These are phyloP conservation scores for Hypoxylon sp. DNA, from an alignment of 2,329 filamentous ascomycete species.

Conservation along the genomic window DNA sequence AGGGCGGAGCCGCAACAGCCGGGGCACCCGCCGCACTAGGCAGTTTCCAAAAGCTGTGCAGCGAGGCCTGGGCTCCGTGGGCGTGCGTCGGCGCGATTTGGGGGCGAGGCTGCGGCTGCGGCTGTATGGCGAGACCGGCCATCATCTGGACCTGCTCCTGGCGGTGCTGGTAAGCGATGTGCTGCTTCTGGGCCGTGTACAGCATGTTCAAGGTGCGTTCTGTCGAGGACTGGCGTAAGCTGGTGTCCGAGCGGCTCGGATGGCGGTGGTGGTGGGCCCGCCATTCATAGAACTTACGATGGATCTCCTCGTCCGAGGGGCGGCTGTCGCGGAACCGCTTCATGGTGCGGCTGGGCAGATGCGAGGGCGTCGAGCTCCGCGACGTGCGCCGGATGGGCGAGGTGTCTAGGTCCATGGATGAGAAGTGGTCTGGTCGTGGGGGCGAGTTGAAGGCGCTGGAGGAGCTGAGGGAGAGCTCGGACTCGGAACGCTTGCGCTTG, in stretches of 20 bases:
- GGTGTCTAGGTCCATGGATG: slow-evolving; percentile 55
- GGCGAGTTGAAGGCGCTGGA: slow-evolving; percentile 62
- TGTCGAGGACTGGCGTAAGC: slow-evolving; percentile 52
- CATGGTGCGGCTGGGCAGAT: slow-evolving; percentile 70
- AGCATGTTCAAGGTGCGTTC: slow-evolving; percentile 72
- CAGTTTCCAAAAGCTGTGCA: slow-evolving; percentile 75
- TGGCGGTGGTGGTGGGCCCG: slow-evolving; percentile 10
- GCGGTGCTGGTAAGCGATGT: slow-evolving; percentile 46
- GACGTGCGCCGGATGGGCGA: slow-evolving; percentile 52
- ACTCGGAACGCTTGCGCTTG: slow-evolving; percentile 76
- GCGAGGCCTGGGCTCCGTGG: slow-evolving; percentile 61
- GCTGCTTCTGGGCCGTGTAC: slow-evolving; percentile 67
- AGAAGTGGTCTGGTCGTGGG: slow-evolving; percentile 52
- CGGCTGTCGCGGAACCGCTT: slow-evolving; percentile 73
- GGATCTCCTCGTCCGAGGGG: slow-evolving; percentile 69
- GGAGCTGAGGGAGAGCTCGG: slow-evolving; percentile 67
- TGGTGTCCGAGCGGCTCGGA: not conserved
- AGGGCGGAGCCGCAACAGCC: slow-evolving; percentile 42
- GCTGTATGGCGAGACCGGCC: slow-evolving; percentile 33
- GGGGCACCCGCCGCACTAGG: slow-evolving; percentile 56
- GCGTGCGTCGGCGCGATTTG: slow-evolving; percentile 20
- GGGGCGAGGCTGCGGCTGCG: slow-evolving; percentile 27
- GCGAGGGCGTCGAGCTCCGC: slow-evolving; percentile 57
- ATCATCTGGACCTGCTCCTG: slow-evolving; percentile 39
- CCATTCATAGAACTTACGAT: slow-evolving; percentile 62